Evolutionary conservation across 495 filamentous ascomycete species (phyloP).

Genomic region (Apodospora peruviana): DNA sequence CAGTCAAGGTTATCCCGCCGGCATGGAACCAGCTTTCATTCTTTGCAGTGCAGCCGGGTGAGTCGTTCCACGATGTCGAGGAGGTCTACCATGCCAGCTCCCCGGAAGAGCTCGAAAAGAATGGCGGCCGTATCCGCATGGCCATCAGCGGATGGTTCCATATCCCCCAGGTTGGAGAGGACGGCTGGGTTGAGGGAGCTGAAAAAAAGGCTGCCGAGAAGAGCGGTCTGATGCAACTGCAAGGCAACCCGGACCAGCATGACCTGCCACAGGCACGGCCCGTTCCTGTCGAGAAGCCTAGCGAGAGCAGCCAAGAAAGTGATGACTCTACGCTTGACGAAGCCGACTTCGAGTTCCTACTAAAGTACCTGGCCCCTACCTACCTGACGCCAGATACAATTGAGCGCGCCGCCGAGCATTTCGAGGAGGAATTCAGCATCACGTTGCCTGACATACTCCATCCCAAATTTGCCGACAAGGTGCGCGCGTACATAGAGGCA

Average conservation of each 20-base stretch:
- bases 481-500: constrained; percentile 62
- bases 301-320: constrained; percentile 34
- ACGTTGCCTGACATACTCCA: constrained; percentile 72
- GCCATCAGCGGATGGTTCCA: constrained; percentile 99
- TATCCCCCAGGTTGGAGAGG: constrained; percentile 91
- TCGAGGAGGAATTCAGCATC: constrained; percentile 76
- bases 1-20: constrained; percentile 73
- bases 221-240: constrained; percentile 84
- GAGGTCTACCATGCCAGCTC: constrained; percentile 75
- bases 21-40: constrained; percentile 97
- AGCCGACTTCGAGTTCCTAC: constrained; percentile 74
- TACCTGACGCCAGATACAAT: constrained; percentile 95
- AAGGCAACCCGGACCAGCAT: constrained; percentile 82
- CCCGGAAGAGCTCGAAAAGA: constrained; percentile 48
- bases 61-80: constrained; percentile 98
- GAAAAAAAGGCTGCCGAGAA: constrained; percentile 82
- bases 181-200: constrained; percentile 84
- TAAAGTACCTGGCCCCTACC: constrained; percentile 80
- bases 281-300: constrained; percentile 42
- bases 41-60: constrained; percentile 93
- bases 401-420: constrained; percentile 70
- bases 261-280: constrained; percentile 70
- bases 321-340: constrained; percentile 54
- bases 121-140: constrained; percentile 77
- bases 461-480: constrained; percentile 62